phyloP scores from a whole-genome alignment of 441 rosid genomes.

The Erodium texanum region DNA sequence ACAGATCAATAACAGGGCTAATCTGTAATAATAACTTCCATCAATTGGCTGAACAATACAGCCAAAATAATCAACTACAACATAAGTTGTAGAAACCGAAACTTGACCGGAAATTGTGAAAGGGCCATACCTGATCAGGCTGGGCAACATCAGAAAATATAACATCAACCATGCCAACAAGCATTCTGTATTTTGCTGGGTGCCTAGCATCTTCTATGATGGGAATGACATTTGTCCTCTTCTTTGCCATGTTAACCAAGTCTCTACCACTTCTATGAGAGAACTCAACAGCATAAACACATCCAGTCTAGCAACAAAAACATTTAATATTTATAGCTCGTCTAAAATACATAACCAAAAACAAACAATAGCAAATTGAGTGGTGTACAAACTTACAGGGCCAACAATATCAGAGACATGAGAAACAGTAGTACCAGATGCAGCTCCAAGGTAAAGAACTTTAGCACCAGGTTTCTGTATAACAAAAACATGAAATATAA shows the following conservation, averaged over 20 bases:
- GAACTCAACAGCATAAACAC: slow-evolving; percentile 85
- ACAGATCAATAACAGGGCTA: too few species aligned
- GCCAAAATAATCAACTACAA: too few species aligned
- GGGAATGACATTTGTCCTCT: slow-evolving; percentile 73
- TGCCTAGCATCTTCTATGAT: slow-evolving; percentile 92
- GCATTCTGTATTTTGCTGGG: slow-evolving; percentile 81
- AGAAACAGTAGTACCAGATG: slow-evolving; percentile 83
- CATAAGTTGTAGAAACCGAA: not conserved
- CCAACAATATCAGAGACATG: slow-evolving; percentile 87
- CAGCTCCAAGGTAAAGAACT: slow-evolving; percentile 88
- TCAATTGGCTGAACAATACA: too few species aligned
- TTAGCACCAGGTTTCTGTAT: slow-evolving; percentile 69
- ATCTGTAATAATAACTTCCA: too few species aligned
- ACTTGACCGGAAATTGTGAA: too few species aligned
- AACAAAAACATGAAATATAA: too few species aligned
- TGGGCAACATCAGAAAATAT: slow-evolving; percentile 96
- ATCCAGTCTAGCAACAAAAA: slow-evolving; percentile 40
- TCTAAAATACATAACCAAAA: not conserved
- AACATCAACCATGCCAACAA: slow-evolving; percentile 94
- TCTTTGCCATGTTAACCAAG: slow-evolving; percentile 93
- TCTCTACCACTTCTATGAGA: slow-evolving; percentile 93
- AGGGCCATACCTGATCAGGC: slow-evolving; percentile 73
- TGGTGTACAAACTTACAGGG: slow-evolving; percentile 40
- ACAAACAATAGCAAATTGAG: not conserved
- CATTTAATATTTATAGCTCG: not conserved